Evolutionary conservation across 495 filamentous ascomycete genomes (phyloP), one percentile per base, ranked within the genome.

Genomic region (Penicillium salamii): DNA sequence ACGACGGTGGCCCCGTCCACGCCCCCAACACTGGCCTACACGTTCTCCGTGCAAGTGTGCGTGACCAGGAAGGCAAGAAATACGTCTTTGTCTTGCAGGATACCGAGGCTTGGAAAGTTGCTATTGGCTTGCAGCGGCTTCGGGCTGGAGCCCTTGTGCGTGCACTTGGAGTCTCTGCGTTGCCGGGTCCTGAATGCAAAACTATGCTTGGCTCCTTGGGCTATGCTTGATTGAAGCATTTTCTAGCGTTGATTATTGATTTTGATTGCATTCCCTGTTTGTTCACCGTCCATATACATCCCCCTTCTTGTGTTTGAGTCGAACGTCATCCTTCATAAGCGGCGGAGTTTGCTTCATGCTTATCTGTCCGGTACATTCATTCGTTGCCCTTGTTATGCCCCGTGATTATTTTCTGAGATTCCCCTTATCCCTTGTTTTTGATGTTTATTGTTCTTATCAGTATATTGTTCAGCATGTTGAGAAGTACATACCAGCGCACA

Each of bases 91-190:
- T 97, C 2, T 61, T 96, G 14, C 75, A 79, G 21, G 86, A 92
- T 59, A 81, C 85, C 28, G 91, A 98, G 64, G 88, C 84, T 13
- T 97, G 93, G 93, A 98, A 98, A 72, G 83, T 98, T 26, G 84
- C 86, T 1, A 77, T 88, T 18, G 90, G 90, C 8, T 67, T 98
- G 50, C 82, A 89, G 65, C 76, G 81, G 18, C 72, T 98, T 42
- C 71, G 86, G 34, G 75, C 79, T 36, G 90, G 93, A 6, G 79
- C 80, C 18, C 85, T 88, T 57, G 82, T 83, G 15, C 69, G 85
- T 49, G 76, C 82, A 11, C 65, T 91, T 21, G 84, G 83, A n/a
- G 79, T 89, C 6, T 74, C 78, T 13, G 74, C 76, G 12, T 77
- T 89, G 67, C 68, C 78, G 17, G 63, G 70, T 28, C 64, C 72